Evolutionary conservation across 176 grass and related monocot species (phyloP), one percentile per base, ranked within the genome.

Genomic region (Zea luxurians): DNA sequence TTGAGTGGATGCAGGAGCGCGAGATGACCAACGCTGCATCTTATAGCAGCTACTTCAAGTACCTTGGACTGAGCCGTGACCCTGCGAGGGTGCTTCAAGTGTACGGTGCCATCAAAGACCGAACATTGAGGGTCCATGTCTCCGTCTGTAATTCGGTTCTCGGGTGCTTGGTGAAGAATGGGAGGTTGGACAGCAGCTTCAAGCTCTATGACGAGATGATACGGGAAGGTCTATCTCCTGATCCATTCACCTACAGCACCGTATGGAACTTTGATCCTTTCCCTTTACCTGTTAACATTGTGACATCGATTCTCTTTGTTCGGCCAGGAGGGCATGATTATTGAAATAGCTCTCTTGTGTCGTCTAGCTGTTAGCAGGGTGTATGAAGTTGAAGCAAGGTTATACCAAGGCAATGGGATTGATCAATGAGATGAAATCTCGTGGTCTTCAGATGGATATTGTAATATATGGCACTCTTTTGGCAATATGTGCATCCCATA

Each of bases 31-130:
- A 92, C 47, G 50, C 88, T 71, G 89, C 82, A 2, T 98, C 95
- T 12, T 94, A 98, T 61, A 98, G 95, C 80, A 92, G 87, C 73
- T 94, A 88, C 83, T 88, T 94, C 77, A 98, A 98, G 86, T 98
- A 92, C 85, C 84, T 94, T 6, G 89, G 91, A 15, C 66, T 94
- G 70, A 90, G 89, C 74, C 83, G 85, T 44, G 86, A 92, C 73
- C 85, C 87, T 48, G 60, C 65, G 2, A 94, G 77, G 74, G 91
- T 68, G 4, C 64, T 98, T 64, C 78, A 89, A 77, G 70, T 86
- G 48, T 98, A 94, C 8, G 49, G 89, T 68, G 74, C 77, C 57
- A 90, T 98, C 71, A 38, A 74, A 78, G 89, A 94, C 63, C 73
- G 35, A 18, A 43, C 77, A 1, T 68, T 80, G 27, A 98, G 89